phyloP scores from a whole-genome alignment of 192 early-diverging fungal species.

The Coemansia sp. region DNA sequence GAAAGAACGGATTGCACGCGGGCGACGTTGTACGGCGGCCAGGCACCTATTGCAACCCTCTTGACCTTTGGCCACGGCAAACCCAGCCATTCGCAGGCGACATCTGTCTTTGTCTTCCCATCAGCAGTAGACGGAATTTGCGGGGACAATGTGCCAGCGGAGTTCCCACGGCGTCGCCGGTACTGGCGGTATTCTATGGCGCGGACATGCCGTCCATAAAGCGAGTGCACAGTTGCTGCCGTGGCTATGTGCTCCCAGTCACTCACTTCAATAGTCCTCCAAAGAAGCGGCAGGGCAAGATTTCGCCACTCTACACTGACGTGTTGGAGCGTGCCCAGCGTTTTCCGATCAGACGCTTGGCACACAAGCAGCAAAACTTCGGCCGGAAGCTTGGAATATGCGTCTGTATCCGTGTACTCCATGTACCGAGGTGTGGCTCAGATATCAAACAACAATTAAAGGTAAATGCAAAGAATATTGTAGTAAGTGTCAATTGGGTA shows the following conservation, averaged over 20 bases:
- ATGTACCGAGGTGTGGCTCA: not conserved
- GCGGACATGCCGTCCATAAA: slow-evolving; percentile 20
- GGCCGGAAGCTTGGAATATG: slow-evolving; percentile 11
- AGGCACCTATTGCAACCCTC: slow-evolving; percentile 32
- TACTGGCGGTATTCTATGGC: slow-evolving; percentile 29
- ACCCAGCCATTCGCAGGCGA: slow-evolving; percentile 38
- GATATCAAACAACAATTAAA: too few relatives aligned
- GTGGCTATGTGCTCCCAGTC: slow-evolving; percentile 32
- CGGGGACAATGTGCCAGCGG: slow-evolving; percentile 6
- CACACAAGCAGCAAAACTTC: slow-evolving; percentile 29
- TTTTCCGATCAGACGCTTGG: slow-evolving; percentile 13
- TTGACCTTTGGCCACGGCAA: slow-evolving; percentile 19
- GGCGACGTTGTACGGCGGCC: slow-evolving; percentile 45
- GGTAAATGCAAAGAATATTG: too few relatives aligned
- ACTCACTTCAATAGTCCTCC: slow-evolving; percentile 39
- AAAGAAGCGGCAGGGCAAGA: slow-evolving; percentile 31
- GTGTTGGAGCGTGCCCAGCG: slow-evolving; percentile 21
- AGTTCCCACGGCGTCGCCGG: slow-evolving; percentile 27
- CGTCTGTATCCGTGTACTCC: not conserved
- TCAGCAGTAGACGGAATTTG: slow-evolving; percentile 8
- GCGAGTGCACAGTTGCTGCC: slow-evolving; percentile 12
- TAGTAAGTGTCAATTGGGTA: too few relatives aligned
- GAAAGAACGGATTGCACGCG: slow-evolving; percentile 29
- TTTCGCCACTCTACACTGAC: slow-evolving; percentile 30
- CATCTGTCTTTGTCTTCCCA: slow-evolving; percentile 33